Evolutionary conservation across 345 rosid species (phyloP).

Genomic region (Camelina neglecta): DNA sequence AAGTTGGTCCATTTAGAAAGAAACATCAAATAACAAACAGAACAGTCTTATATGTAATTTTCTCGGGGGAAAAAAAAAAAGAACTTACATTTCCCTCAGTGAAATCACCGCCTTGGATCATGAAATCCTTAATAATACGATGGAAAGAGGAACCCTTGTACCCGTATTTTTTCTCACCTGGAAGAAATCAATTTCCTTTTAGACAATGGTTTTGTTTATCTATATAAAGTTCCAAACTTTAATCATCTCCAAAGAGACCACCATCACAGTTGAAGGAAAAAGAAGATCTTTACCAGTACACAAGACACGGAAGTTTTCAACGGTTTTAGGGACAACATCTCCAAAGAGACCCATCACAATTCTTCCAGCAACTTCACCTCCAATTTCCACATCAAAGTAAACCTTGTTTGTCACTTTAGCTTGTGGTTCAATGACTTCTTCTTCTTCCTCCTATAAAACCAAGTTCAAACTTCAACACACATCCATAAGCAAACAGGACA

Average conservation of each 20-base stretch:
- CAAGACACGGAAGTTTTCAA: slow-evolving; percentile 81
- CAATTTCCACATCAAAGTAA: slow-evolving; percentile 90
- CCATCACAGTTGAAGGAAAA: neutral
- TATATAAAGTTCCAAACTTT: neutral
- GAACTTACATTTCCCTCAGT: slow-evolving; percentile 69
- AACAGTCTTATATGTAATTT: neutral
- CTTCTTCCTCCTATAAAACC: slow-evolving; percentile 61
- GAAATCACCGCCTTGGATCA: slow-evolving; percentile 99
- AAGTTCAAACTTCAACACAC: slow-evolving; percentile 26
- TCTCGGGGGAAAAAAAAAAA: neutral
- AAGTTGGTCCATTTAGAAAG: slow-evolving; percentile 3
- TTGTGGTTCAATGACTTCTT: slow-evolving; percentile 50
- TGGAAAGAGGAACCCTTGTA: slow-evolving; percentile 90
- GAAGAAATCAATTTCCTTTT: slow-evolving; percentile 20
- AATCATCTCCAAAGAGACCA: neutral
- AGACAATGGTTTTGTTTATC: neutral
- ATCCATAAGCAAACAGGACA: slow-evolving; percentile 1
- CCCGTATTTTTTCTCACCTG: slow-evolving; percentile 88
- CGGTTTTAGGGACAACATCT: slow-evolving; percentile 81
- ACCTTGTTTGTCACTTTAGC: slow-evolving; percentile 78
- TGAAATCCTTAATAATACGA: slow-evolving; percentile 88
- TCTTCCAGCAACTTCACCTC: slow-evolving; percentile 79
- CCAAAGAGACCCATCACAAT: slow-evolving; percentile 87
- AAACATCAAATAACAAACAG: slow-evolving; percentile 3
- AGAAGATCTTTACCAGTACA: slow-evolving; percentile 69